Evolutionary conservation across 2,329 filamentous ascomycete genomes (phyloP).

Genomic region (Neopestalotiopsis rosae): DNA sequence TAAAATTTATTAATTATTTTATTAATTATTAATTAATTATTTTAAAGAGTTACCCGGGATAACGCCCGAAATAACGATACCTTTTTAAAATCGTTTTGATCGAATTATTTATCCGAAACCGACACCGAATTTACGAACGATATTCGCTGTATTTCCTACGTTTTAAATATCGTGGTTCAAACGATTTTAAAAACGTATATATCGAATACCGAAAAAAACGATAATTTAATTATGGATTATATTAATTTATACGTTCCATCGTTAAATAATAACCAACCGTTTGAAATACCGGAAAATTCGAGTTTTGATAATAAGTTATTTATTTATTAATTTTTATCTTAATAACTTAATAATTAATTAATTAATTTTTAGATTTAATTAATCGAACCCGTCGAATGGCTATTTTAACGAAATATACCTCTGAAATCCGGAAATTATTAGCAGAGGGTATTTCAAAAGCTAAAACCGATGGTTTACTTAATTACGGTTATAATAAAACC

Average conservation of each 20-base stretch:
- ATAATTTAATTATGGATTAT: neutral
- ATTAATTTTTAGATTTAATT: constrained; percentile 3
- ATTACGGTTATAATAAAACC: neutral
- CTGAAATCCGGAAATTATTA: neutral
- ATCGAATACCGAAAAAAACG: neutral
- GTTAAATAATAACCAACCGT: too few relatives aligned
- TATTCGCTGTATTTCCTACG: constrained; percentile 2
- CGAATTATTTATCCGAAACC: neutral
- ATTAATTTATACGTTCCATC: neutral
- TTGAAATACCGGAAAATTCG: neutral
- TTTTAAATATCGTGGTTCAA: constrained; percentile 5
- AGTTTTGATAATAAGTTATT: neutral
- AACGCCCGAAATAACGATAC: neutral
- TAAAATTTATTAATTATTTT: constrained; percentile 1
- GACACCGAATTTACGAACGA: neutral
- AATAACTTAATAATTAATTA: constrained; percentile 7
- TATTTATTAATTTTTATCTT: neutral
- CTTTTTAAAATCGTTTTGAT: neutral
- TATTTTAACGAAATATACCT: constrained; percentile 7
- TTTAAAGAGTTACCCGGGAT: constrained; percentile 6
- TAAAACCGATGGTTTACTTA: neutral
- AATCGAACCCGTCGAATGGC: neutral
- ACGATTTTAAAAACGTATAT: constrained; percentile 9
- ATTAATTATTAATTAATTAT: neutral
- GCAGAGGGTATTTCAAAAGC: neutral